These are phyloP conservation scores for Starmera quercuum DNA, from an alignment of 805 yeast genomes.

Conservation along the genomic window DNA sequence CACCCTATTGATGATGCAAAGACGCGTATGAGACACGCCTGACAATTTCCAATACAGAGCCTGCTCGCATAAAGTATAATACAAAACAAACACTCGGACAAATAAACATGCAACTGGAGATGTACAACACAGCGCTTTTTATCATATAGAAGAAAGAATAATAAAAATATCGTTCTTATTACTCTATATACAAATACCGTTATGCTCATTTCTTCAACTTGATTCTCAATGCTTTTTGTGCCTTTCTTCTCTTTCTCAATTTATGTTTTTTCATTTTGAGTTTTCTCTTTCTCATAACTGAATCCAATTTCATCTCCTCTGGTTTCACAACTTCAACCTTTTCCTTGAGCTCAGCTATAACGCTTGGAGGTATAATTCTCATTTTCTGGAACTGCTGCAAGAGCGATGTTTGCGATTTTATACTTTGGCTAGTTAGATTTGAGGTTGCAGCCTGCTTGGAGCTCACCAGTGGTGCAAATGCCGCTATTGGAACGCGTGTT, in stretches of 20 bases:
- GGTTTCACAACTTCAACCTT: constrained; percentile 6
- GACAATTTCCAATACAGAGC: too few species aligned
- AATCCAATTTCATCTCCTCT: constrained; percentile 30
- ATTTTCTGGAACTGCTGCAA: background rate
- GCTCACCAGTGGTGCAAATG: background rate
- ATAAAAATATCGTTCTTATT: too few species aligned
- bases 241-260: constrained; percentile 93
- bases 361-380: constrained; percentile 9
- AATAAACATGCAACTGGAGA: too few species aligned
- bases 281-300: constrained; percentile 78
- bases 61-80: too few species aligned
- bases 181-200: too few species aligned
- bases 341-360: background rate
- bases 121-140: too few species aligned
- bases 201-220: constrained; percentile 27
- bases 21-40: too few species aligned
- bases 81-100: too few species aligned
- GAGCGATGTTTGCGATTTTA: background rate
- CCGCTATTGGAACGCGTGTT: background rate
- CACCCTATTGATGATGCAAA: too few species aligned
- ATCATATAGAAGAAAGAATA: too few species aligned
- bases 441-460: constrained; percentile 4
- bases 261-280: constrained; percentile 97
- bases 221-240: constrained; percentile 74
- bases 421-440: background rate